Percentiles rank a stretch among this genome's conserved stretches.
phyloP scores from a whole-genome alignment of 352 stramenopile species.

The Pythium rhizo-oryzae region DNA sequence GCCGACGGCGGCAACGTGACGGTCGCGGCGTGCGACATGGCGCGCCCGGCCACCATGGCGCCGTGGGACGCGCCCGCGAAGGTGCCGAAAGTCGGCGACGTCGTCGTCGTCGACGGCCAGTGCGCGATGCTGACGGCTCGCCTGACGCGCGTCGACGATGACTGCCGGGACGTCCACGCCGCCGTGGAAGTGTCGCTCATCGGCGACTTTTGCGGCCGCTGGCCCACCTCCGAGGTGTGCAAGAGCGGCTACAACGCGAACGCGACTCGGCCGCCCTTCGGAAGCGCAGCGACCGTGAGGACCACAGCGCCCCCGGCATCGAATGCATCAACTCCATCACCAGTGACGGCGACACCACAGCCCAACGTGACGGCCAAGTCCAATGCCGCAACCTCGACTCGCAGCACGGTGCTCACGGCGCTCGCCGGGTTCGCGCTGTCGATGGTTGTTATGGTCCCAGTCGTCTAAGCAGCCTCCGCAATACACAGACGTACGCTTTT shows the following conservation, averaged over 20 bases:
- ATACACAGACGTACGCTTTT: no score
- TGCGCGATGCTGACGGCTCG: background rate
- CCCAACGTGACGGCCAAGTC: background rate
- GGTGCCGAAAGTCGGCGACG: background rate
- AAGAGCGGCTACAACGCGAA: background rate
- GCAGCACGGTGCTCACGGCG: background rate
- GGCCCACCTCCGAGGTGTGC: background rate
- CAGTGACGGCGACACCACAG: background rate
- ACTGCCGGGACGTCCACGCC: background rate
- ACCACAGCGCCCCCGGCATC: background rate
- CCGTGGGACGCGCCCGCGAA: background rate
- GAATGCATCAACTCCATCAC: no score
- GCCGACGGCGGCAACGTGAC: background rate
- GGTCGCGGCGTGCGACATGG: background rate
- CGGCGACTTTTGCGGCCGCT: background rate
- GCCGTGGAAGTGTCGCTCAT: background rate
- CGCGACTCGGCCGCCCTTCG: background rate
- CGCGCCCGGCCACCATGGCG: background rate
- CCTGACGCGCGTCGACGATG: background rate
- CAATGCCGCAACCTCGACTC: background rate
- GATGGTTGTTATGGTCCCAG: background rate
- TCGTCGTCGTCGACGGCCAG: background rate
- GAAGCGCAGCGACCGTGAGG: background rate
- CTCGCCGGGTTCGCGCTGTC: background rate
- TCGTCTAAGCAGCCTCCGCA: background rate